Evolutionary conservation across 108 stramenopile species (phyloP).

Genomic region (Mediolabrus comicus): DNA sequence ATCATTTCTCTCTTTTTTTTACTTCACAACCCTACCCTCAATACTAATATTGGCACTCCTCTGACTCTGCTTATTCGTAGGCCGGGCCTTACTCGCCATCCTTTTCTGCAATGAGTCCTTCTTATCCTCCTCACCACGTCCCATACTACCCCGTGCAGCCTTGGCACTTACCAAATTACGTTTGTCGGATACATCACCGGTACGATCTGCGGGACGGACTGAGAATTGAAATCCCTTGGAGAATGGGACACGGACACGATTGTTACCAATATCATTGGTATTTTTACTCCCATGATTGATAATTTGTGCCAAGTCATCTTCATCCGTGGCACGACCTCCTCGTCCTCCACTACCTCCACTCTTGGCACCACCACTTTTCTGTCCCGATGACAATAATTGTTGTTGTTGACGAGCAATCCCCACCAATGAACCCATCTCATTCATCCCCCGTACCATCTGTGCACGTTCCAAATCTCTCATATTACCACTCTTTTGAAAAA

Average conservation of each 20-base stretch:
- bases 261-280: conserved; percentile 46
- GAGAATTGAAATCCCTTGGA: conserved; percentile 85
- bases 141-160: conserved; percentile 37
- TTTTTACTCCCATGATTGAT: conserved; percentile 25
- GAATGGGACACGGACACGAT: conserved; percentile 85
- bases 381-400: conserved; percentile 6
- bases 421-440: conserved; percentile 35
- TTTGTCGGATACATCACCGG: conserved; percentile 48
- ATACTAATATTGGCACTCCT: conserved; percentile 85
- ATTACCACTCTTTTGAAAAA: conserved; percentile 92
- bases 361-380: not conserved
- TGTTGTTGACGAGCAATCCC: conserved; percentile 42
- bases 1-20: not conserved
- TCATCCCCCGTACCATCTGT: conserved; percentile 57
- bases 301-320: conserved; percentile 45
- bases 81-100: conserved; percentile 74
- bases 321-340: conserved; percentile 9
- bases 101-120: conserved; percentile 64
- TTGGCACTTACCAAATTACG: conserved; percentile 55
- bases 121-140: conserved; percentile 45
- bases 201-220: conserved; percentile 65
- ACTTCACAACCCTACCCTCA: conserved; percentile 78
- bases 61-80: conserved; percentile 66
- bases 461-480: conserved; percentile 78
- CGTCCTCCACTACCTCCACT: not conserved